Base-by-base conservation (phyloP, 106 monocot genomes). In the Allium cepa region DNA sequence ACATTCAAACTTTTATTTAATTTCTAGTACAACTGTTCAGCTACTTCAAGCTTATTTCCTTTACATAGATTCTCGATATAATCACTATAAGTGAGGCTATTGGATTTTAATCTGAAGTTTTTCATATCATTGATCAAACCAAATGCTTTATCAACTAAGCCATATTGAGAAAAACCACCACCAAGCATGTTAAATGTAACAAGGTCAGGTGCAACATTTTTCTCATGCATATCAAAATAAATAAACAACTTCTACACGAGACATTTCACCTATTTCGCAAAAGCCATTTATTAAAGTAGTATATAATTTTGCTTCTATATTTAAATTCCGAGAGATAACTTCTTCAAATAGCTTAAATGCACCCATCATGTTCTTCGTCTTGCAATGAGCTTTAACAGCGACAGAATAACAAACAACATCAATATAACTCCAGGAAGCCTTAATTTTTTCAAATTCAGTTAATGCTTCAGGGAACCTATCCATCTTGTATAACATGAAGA, bases 261-360 rank as follows among this genome's bases (percentile, higher is more conserved):
- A 47, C 46, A 87, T 57, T 72, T 97, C 82, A 64, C 82, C 86
- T 56, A 70, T 82, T 56, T 26, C 49, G 46, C 92, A 89, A 63
- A 77, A 97, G 22, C 92, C 97, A 72, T 51, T 46, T 9, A 97
- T 92, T 62, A 97, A 68, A 56, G 67, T 84, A 13, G 97, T 97
- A 53, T 87, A 97, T 66, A 92, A 89, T 26, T 84, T 77, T 53
- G 68, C 80, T 56, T 92, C 97, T 12, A 80, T 86, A 46, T 62
- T 51, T 62, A 92, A 68, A 8, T 75, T 78, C 9, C 53, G 62
- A 65, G 9, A 16, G 64, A 70, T 87, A 88, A 97, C 92, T 79
- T 97, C 92, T n/a, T 77, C 50, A 60, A 92, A 68, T 64, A 89
- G 53, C 16, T 78, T 57, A 52, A 75, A 55, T 12, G 88, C 97